Percentiles rank a stretch among this genome's conserved stretches.
These are phyloP conservation scores for Mycena belliarum DNA, from an alignment of 768 basidiomycete genomes.

Conservation along the genomic window DNA sequence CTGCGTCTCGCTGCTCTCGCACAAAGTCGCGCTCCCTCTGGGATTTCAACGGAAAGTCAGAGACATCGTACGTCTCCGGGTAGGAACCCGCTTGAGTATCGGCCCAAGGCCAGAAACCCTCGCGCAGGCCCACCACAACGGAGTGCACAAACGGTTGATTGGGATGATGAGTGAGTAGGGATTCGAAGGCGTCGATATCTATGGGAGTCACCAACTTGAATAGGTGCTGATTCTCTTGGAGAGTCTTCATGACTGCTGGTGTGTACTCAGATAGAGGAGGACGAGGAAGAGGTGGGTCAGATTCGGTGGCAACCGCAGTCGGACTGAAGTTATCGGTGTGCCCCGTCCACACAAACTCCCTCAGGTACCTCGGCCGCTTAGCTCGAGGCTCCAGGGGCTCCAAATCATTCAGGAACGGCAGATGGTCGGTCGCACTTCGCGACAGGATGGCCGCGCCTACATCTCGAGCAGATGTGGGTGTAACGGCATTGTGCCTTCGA, in stretches of 20 bases:
- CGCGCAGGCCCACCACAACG: slow-evolving; percentile 27
- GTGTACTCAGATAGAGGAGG: slow-evolving; percentile 23
- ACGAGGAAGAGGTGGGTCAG: slow-evolving; percentile 15
- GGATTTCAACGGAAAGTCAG: slow-evolving; percentile 18
- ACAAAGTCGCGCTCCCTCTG: slow-evolving; percentile 28
- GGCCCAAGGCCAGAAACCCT: slow-evolving; percentile 50
- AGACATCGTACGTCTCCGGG: slow-evolving; percentile 29
- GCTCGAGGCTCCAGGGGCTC: not conserved
- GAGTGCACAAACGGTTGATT: slow-evolving; percentile 41
- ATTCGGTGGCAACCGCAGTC: not conserved
- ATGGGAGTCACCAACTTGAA: slow-evolving; percentile 39
- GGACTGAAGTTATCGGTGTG: not conserved
- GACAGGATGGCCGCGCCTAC: slow-evolving; percentile 10
- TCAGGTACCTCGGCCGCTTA: slow-evolving; percentile 6
- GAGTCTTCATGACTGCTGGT: slow-evolving; percentile 19
- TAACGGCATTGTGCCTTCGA: slow-evolving; percentile 11
- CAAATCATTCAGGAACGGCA: slow-evolving; percentile 2
- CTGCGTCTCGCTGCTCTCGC: slow-evolving; percentile 25
- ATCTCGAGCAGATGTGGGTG: slow-evolving; percentile 21
- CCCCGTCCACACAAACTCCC: not conserved
- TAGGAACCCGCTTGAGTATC: slow-evolving; percentile 24
- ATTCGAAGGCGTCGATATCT: slow-evolving; percentile 16
- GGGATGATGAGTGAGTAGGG: slow-evolving; percentile 35
- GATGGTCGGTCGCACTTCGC: slow-evolving; percentile 1
- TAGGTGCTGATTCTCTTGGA: slow-evolving; percentile 27